Base-by-base conservation (phyloP, 2,329 filamentous ascomycete species). In the Hypoxylon rubiginosum region DNA sequence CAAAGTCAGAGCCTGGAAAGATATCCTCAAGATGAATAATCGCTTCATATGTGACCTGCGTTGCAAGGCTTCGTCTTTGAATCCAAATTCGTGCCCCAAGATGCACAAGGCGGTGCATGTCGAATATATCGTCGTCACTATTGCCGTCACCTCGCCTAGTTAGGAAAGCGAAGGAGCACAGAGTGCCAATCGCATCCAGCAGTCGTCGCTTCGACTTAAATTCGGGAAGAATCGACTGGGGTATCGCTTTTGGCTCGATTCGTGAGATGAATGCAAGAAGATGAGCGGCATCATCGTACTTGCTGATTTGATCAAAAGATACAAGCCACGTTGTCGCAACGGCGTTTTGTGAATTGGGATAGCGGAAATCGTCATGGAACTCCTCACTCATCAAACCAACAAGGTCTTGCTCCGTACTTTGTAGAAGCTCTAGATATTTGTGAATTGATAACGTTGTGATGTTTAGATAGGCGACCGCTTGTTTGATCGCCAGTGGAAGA, bases 201-300 rank as follows among this genome's bases (percentile, higher is more conserved):
- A 34, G 4, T 8, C 24, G 7, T 48, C 71, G 67, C 11, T 73
- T 41, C 0, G 67, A 70, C 0, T 49, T 17, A 0, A 26, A 32
- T 0, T 0, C 0, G 0, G 80, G 78, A 2, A 79, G 63, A 0
- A 83, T 66, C 0, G 78, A 75, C 32, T 62, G 66, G 2, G 81
- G 78, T 51, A 83, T 81, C 0, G 75, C 75, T 62, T 79, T 79
- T 0, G 78, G 74, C 60, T 82, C 78, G 46, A 85, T 78, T 21
- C 72, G 79, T 1, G 79, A 79, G 15, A 81, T 75, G 52, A 82
- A 80, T 0, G 73, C 76, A 0, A 85, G 72, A 39, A 81, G 61
- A 0, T 77, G 59, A 36, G 77, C 78, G 1, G 81, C 81, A 1
- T 53, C 4, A 49, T 80, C 66, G 0, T 26, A 60, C 30, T 66